Percentiles rank a stretch among this genome's conserved stretches.
phyloP scores from a whole-genome alignment of 2,329 filamentous ascomycete species.

The Gaeumannomyces tritici region DNA sequence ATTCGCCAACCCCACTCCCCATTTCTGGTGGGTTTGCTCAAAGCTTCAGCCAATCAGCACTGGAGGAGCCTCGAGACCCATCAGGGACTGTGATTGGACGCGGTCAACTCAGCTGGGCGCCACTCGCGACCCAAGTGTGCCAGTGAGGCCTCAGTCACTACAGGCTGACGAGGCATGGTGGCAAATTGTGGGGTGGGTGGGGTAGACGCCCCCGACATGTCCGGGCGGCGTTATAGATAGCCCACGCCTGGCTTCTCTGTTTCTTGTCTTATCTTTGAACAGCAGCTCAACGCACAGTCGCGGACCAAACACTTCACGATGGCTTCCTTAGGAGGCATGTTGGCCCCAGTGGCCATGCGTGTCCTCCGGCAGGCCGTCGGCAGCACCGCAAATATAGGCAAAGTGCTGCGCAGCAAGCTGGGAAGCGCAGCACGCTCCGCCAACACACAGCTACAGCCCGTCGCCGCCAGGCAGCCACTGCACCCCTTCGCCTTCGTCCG shows the following conservation, averaged over 20 bases:
- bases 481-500: slow-evolving; percentile 40
- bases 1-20: slow-evolving; percentile 2
- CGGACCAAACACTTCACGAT: slow-evolving; percentile 28
- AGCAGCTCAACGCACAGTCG: not conserved
- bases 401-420: slow-evolving; percentile 40
- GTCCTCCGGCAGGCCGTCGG: slow-evolving; percentile 40
- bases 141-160: slow-evolving; percentile 7
- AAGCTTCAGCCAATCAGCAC: not conserved
- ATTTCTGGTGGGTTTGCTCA: not conserved
- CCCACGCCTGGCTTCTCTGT: not conserved
- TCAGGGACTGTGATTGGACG: not conserved
- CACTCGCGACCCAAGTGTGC: too few species aligned
- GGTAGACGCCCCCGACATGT: not conserved
- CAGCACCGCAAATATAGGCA: slow-evolving; percentile 32
- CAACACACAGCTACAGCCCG: slow-evolving; percentile 27
- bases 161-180: not conserved
- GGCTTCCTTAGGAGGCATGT: slow-evolving; percentile 47
- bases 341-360: slow-evolving; percentile 46
- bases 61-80: not conserved
- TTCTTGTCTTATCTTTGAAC: not conserved
- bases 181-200: not conserved
- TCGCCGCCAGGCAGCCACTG: slow-evolving; percentile 33
- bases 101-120: not conserved
- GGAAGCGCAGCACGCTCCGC: slow-evolving; percentile 32
- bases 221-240: not conserved